Evolutionary conservation across 805 yeast genomes (phyloP), one percentile per base, ranked within the genome.

Genomic region (Metschnikowia lunata): DNA sequence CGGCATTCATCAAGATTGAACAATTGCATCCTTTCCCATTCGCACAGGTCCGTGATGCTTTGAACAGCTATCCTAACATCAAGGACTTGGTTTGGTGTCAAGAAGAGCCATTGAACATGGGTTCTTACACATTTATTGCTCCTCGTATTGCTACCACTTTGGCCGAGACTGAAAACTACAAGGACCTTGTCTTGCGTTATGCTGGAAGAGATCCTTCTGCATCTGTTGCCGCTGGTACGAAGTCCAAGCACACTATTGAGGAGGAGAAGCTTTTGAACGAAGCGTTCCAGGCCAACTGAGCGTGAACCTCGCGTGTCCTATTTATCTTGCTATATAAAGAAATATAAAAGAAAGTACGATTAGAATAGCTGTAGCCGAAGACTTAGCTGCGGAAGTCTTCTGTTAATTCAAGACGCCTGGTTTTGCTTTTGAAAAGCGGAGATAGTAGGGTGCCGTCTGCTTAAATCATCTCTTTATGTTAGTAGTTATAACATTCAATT

Each of bases 21-120:
- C 98, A 93, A 76, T 64, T 90, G 61, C 97, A 93, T 64, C 99
- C 99, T 69, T 93, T 93, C 97, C 99, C 99, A 70, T 93, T 75
- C 72, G 90, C 93, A 45, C 97, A 88, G 74, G 71, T 93, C 59
- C 84, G 88, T 63, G 97, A 91, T 56, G 72, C 88, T 26, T 72
- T 93, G 58, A 75, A 85, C 70, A 65, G 81, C 38, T 93, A 85
- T 76, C 88, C 95, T 60, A 82, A 81, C 66, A 64, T 84, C 50
- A 83, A 85, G 66, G 99, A 93, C 66, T 72, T 93, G 55, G 95
- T 90, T 38, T 93, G 90, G 91, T 85, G 95, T 71, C 99, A 93
- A 76, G 99, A 93, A 74, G 99, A 93, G 78, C 98, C 98, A 59
- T 77, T 93, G 72, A 93, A 93, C 76, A 91, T 91, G 83, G 99